Base-by-base conservation (phyloP, 345 rosid genomes). In the Eucalyptus tenuipes region DNA sequence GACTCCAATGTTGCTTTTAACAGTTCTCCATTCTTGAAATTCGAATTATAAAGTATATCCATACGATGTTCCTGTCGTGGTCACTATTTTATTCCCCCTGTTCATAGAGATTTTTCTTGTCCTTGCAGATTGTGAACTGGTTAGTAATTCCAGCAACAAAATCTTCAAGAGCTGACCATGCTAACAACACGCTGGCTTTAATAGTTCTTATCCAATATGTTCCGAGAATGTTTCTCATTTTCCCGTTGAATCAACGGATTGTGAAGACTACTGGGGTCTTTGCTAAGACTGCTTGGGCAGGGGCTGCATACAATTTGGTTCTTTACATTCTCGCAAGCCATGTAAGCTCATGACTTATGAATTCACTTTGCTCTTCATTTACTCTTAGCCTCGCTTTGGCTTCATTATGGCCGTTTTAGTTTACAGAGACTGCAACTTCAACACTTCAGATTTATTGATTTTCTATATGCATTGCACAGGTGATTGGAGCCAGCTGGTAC, bases 221-320 rank as follows among this genome's bases (percentile, higher is more conserved):
- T 90, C 99, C 99, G 13, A 91, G 99, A 88, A 89, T 96, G 88
- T 97, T 96, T 84, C 92, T 94, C 45, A 97, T 97, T 85, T 95
- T 94, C 90, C 99, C 99, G 25, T 91, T 97, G 87, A 94, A 97
- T 87, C 94, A 91, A 50, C 91, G 92, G 87, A 97, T 97, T 53
- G 93, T 97, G 5, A 96, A 95, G 93, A 94, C 94, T 37, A 94
- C 96, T 0, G 99, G 97, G 24, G 92, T 93, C 85, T 90, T 96
- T 24, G 97, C 96, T 31, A 96, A 91, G 93, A 94, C 98, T 87
- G 97, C 97, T 89, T 96, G 99, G 99, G 94, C 96, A 1, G 98
- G 97, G 91, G 99, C 99, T 90, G 96, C 91, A 2, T 96, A 96
- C 90, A 96, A 96, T 89, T 95, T 96, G 88, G 89, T 96, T 31